Conservation (phyloP, 1,284 basidiomycete genomes). For the Cutaneotrichosporon dermatis region DNA sequence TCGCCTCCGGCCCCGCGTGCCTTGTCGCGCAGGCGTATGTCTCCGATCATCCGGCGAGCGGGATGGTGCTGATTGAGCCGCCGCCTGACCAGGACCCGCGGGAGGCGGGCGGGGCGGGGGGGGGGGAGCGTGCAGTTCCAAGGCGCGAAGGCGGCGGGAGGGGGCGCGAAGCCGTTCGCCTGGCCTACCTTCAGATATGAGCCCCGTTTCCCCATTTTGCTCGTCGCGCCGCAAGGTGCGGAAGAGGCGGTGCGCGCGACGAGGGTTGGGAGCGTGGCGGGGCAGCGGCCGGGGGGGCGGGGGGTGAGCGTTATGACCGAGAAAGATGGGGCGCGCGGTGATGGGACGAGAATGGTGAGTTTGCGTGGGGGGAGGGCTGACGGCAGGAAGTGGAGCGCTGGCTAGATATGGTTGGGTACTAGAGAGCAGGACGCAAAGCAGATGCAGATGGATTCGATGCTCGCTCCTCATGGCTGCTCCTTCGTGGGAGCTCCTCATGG, state of each 20-base stretch:
- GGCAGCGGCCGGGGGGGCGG: conserved; percentile 31
- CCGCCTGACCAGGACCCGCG: conserved; percentile 42
- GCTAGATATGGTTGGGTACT: conserved; percentile 48
- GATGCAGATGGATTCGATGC: too few relatives aligned
- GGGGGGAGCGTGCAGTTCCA: conserved; percentile 7
- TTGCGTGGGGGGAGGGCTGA: conserved; percentile 8
- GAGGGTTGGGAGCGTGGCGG: conserved; percentile 23
- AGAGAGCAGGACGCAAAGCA: background rate
- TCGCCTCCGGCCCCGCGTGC: conserved; percentile 54
- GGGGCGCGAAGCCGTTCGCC: conserved; percentile 32
- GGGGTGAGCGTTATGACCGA: conserved; percentile 35
- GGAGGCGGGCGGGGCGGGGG: too few relatives aligned
- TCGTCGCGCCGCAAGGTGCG: conserved; percentile 30
- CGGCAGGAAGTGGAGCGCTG: conserved; percentile 44
- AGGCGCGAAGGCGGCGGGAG: conserved; percentile 12
- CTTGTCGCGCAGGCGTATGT: conserved; percentile 64
- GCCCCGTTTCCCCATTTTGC: conserved; percentile 60
- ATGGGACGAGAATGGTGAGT: conserved; percentile 37
- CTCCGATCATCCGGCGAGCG: conserved; percentile 60
- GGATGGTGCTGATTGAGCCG: conserved; percentile 60
- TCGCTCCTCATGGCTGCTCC: too few relatives aligned
- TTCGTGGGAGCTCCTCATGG: too few relatives aligned
- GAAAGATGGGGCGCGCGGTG: conserved; percentile 30
- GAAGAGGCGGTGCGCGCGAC: conserved; percentile 8
- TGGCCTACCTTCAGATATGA: conserved; percentile 60